Evolutionary conservation across 306 rosid species (phyloP), one percentile per base, ranked within the genome.

Genomic region (Casuarina glauca): DNA sequence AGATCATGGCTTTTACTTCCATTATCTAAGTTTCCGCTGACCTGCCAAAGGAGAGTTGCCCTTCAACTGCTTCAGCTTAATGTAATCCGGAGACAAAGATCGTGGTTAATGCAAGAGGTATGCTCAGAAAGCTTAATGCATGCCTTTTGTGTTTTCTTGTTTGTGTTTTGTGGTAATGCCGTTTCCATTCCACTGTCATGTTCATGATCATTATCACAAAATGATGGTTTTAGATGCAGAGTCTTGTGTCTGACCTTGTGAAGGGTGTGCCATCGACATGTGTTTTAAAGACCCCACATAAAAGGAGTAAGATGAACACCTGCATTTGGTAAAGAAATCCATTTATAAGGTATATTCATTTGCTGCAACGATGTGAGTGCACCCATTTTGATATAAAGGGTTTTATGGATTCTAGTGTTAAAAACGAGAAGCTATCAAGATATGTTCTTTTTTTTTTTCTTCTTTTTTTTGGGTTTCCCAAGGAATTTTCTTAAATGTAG

Each of bases 31-130:
- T 7, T 12, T n/a, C 41, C 4, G 26, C 69, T 81, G 58, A 72
- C 64, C 91, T 42, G 93, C 97, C 97, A 93, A 93, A 90, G 92
- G 89, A 93, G 97, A 93, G 96, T 90, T 90, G 93, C 91, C 97
- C 97, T 86, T 74, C 76, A 62, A 80, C 80, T 87, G 79, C 63
- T 85, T 86, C 72, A 82, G 93, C 91, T 90, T 89, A 82, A 77
- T 85, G 5, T 3, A n/a, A 5, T 43, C 26, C 20, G 46, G 54
- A 16, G 6, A 26, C 4, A 32, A 11, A 60, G 50, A 70, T 58
- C 51, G 17, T 50, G 69, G 63, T 58, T 7, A 60, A 57, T 15
- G 19, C 46, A 57, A 38, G 42, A 55, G 69, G 69, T 62, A 36
- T 62, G 69, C 19, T 62, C 69, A 36, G n/a, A 62, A 38, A 62